Conservation (phyloP, 2,329 filamentous ascomycete species). For the Sarocladium oryzae region DNA sequence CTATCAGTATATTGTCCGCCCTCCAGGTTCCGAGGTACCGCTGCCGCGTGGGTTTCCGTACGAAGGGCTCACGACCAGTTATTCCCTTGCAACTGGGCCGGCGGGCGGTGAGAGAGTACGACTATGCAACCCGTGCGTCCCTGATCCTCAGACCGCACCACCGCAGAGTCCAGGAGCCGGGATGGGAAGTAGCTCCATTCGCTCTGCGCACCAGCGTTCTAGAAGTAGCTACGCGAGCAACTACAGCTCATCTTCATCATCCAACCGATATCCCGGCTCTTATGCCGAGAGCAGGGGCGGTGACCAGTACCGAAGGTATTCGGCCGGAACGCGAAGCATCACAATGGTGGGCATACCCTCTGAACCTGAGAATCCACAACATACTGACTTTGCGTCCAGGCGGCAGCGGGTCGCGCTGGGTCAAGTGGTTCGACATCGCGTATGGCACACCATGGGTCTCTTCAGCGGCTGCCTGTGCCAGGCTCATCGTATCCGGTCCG, state of each 20-base stretch:
- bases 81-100: constrained; percentile 37
- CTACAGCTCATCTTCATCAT: constrained; percentile 18
- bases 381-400: constrained; percentile 11
- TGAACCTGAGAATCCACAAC: neutral
- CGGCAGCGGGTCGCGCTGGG: constrained; percentile 16
- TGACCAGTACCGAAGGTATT: constrained; percentile 29
- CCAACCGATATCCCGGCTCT: constrained; percentile 2
- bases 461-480: neutral
- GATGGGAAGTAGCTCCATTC: constrained; percentile 26
- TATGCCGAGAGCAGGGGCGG: constrained; percentile 17
- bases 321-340: constrained; percentile 35
- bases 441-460: neutral
- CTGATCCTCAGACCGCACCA: constrained; percentile 53
- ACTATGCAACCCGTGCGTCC: constrained; percentile 57
- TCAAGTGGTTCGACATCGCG: constrained; percentile 20
- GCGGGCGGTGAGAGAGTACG: constrained; percentile 52
- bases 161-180: constrained; percentile 35
- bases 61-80: constrained; percentile 32
- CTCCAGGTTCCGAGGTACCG: constrained; percentile 45
- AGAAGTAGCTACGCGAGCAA: constrained; percentile 35
- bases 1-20: constrained; percentile 83
- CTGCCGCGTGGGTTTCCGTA: constrained; percentile 29
- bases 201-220: constrained; percentile 36
- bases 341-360: constrained; percentile 37
- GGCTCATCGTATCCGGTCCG: constrained; percentile 23